Percentiles rank a stretch among this genome's conserved stretches.
Evolutionary conservation across 164 flowering plant species (phyloP).

Genomic region (Annona squamosa): DNA sequence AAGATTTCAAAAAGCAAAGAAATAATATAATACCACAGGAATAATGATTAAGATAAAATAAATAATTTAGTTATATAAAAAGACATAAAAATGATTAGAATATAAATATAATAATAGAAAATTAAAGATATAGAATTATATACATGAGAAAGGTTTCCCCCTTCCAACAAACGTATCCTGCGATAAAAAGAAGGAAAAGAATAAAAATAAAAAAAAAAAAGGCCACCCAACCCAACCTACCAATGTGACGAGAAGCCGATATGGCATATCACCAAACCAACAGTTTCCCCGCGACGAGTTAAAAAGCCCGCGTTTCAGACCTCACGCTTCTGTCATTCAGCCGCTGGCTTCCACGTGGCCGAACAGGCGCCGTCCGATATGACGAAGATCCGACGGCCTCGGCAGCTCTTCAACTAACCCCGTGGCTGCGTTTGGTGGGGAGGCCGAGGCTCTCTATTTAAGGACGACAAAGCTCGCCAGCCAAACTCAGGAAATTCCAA

Average conservation of each 20-base stretch:
- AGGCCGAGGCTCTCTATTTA: conserved; percentile 16
- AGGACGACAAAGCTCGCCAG: conserved; percentile 9
- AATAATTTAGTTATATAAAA: too few relatives aligned
- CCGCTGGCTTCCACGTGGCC: conserved; percentile 10
- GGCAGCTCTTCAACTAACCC: conserved; percentile 23
- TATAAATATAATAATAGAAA: too few relatives aligned
- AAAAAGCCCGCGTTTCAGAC: conserved; percentile 6
- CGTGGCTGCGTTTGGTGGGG: conserved; percentile 3
- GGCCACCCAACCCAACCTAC: too few relatives aligned
- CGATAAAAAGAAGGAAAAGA: too few relatives aligned
- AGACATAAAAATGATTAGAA: too few relatives aligned
- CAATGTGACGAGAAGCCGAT: not conserved
- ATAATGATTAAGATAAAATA: too few relatives aligned
- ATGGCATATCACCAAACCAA: conserved; percentile 6
- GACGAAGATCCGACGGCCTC: conserved; percentile 15
- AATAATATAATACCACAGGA: too few relatives aligned
- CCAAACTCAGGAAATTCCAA: conserved; percentile 19
- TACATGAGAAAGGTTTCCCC: too few relatives aligned
- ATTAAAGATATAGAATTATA: too few relatives aligned
- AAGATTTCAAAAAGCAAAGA: too few relatives aligned
- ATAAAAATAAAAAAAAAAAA: too few relatives aligned
- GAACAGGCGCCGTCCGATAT: conserved; percentile 1
- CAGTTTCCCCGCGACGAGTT: conserved; percentile 1
- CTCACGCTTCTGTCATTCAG: conserved; percentile 7
- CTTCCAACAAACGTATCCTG: too few relatives aligned